These are phyloP conservation scores for Entomortierella chlamydospora DNA, from an alignment of 192 early-diverging fungal genomes.

Conservation along the genomic window DNA sequence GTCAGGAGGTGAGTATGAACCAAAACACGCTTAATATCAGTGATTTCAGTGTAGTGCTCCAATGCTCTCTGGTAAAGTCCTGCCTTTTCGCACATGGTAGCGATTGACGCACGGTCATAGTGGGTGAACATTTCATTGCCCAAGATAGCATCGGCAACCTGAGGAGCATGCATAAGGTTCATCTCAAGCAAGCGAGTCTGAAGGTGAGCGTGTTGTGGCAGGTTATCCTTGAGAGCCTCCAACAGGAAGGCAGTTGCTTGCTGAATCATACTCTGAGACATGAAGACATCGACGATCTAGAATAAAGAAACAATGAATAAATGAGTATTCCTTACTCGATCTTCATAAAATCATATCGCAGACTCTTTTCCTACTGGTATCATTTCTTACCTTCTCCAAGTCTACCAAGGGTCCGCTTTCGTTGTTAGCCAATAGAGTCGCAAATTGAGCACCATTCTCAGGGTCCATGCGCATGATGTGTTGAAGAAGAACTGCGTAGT, in stretches of 20 bases:
- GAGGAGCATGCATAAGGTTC: conserved; percentile 96
- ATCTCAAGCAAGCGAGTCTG: conserved; percentile 97
- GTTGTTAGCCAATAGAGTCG: conserved; percentile 85
- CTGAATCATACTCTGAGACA: conserved; percentile 91
- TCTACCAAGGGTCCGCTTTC: conserved; percentile 85
- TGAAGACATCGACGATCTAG: conserved; percentile 93
- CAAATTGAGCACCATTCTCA: conserved; percentile 96
- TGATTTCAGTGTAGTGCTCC: conserved; percentile 96
- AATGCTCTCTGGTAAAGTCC: conserved; percentile 95
- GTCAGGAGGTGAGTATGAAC: conserved; percentile 88
- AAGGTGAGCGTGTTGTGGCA: conserved; percentile 89
- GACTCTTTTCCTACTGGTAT: too few relatives aligned
- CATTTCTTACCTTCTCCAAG: conserved; percentile 76
- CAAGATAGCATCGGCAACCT: conserved; percentile 98
- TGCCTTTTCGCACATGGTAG: conserved; percentile 96
- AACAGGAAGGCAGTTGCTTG: conserved; percentile 97
- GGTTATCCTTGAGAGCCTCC: conserved; percentile 95
- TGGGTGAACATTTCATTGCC: conserved; percentile 96
- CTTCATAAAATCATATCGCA: too few relatives aligned
- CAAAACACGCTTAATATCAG: conserved; percentile 96
- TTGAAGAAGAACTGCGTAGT: conserved; percentile 91
- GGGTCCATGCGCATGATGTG: conserved; percentile 91
- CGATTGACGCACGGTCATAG: conserved; percentile 94
- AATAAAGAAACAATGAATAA: neutral
- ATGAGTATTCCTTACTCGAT: neutral